Conservation (phyloP, 495 filamentous ascomycete genomes). For the Penicillium salamii region DNA sequence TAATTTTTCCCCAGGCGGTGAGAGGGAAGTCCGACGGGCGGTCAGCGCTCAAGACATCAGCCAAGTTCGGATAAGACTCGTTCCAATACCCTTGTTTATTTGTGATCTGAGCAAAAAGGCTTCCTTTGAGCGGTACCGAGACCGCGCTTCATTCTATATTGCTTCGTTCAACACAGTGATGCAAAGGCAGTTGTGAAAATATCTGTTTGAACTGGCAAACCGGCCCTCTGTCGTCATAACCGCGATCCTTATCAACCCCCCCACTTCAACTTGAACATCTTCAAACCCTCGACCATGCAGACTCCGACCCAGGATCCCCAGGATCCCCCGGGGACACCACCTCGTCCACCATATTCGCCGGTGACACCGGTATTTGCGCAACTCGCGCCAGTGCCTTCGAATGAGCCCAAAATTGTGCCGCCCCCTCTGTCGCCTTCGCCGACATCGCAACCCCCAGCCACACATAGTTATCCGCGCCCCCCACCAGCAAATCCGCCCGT, state of each 20-base stretch:
- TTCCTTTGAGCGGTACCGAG: too few species aligned
- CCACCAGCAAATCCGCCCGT: slow-evolving; percentile 21
- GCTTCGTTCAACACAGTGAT: not conserved
- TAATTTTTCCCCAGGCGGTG: slow-evolving; percentile 22
- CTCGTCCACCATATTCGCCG: slow-evolving; percentile 47
- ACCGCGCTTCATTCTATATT: too few species aligned
- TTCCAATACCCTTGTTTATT: too few species aligned
- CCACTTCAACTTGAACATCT: slow-evolving; percentile 1
- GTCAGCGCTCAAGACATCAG: not conserved
- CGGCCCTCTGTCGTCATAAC: slow-evolving; percentile 14
- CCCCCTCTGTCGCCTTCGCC: slow-evolving; percentile 34
- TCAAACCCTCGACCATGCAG: slow-evolving; percentile 9
- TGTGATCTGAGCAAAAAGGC: too few species aligned
- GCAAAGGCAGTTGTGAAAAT: not conserved
- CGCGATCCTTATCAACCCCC: slow-evolving; percentile 4
- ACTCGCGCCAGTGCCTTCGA: slow-evolving; percentile 33
- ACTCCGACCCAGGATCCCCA: slow-evolving; percentile 2
- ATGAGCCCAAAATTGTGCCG: slow-evolving; percentile 33
- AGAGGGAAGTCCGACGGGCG: slow-evolving; percentile 11
- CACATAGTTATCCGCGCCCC: slow-evolving; percentile 9
- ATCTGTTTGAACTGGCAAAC: not conserved
- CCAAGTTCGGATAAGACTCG: not conserved
- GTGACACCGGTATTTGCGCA: slow-evolving; percentile 46
- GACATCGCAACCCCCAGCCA: slow-evolving; percentile 17
- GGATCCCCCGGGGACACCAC: slow-evolving; percentile 39